Base-by-base conservation (phyloP, 768 basidiomycete species). In the Kwoniella europaea region DNA sequence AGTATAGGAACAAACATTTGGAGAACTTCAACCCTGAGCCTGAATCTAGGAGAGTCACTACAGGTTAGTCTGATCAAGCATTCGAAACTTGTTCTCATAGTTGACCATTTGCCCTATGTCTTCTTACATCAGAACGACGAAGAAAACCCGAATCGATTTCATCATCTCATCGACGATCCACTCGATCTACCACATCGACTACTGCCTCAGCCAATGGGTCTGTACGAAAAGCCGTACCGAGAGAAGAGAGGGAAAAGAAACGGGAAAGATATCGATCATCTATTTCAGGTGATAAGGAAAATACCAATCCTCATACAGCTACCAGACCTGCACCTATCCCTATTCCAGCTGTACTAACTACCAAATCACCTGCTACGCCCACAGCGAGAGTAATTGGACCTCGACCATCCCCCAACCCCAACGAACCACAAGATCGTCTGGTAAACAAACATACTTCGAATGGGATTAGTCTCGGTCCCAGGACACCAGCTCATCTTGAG, bases 1-100 rank as follows among this genome's bases (percentile, higher is more conserved):
- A 88, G 82, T 91, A 93, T 77, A 88, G 91, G 69, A 90, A 92
- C 75, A 88, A 88, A 66, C 85, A 85, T 0, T 84, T 89, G 76
- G 85, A 88, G 76, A 87, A 88, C 57, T 86, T 88, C 76, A 87
- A 86, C 61, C 76, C 76, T 15, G 76, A 74, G 29, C 70, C 70
- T 46, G 74, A 75, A 16, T 59, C 44, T 12, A 46, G 68, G 41
- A 54, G 68, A 18, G 46, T 55, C 12, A 63, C 63, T 24, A 60
- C 63, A 16, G 68, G 68, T 70, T 3, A 53, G 68, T 29, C 18
- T 42, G 29, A 54, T 41, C 27, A 3, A 27, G 27, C 27, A 41
- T 43, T 50, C 10, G 53, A 1, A 4, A 20, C 59, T 68, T 12
- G 7, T 24, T 43, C n/a, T 16, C 7, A 24, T 1, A 58, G n/a